phyloP scores from a whole-genome alignment of 306 rosid genomes.

The Medicago arabica region DNA sequence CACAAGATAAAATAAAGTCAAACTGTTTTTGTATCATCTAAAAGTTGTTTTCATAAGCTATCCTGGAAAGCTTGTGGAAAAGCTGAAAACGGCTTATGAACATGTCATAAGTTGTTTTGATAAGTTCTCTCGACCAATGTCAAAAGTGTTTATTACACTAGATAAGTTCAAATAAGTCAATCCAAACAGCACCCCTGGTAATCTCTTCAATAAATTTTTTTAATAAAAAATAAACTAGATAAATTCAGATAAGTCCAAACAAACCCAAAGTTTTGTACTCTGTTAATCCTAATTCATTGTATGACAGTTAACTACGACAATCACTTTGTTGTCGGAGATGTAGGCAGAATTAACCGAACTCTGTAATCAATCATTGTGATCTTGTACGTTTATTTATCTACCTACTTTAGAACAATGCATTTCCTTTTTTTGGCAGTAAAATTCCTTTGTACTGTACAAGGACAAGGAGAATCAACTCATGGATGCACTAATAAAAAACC shows the following conservation, averaged over 20 bases:
- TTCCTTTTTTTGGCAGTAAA: conserved; percentile 50
- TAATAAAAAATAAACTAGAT: neutral
- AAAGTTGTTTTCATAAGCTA: neutral
- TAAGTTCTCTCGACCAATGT: neutral
- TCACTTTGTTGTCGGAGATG: neutral
- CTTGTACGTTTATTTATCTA: neutral
- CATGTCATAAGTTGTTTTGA: neutral
- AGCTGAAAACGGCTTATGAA: neutral
- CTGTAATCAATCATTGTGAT: neutral
- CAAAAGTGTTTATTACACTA: neutral
- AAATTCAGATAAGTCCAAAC: neutral
- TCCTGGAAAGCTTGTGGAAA: neutral
- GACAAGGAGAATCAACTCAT: conserved; percentile 47
- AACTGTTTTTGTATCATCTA: too few species aligned
- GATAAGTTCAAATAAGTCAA: neutral
- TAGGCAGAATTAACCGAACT: neutral
- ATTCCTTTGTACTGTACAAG: conserved; percentile 48
- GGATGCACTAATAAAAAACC: conserved; percentile 55
- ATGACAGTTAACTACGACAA: neutral
- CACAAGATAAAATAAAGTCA: neutral
- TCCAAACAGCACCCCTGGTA: neutral
- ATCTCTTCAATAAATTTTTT: too few species aligned
- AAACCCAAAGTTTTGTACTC: neutral
- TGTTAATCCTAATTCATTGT: neutral
- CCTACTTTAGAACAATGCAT: neutral